Conservation (phyloP, 805 yeast species). For the Candida berthetii region DNA sequence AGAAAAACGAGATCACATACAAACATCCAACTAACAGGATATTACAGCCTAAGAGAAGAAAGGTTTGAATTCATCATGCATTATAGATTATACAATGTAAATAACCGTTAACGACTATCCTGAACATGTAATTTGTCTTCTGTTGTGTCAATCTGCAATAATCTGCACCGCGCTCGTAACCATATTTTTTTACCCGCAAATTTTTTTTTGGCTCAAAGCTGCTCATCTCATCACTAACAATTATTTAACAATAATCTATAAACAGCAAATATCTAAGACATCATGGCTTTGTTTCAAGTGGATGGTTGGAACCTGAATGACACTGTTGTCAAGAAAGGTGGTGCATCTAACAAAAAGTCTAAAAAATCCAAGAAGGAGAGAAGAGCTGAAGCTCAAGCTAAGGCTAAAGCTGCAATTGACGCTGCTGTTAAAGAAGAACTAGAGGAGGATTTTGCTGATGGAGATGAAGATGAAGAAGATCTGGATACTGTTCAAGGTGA, state of each 20-base stretch:
- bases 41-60: too few relatives aligned
- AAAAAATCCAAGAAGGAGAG: slow-evolving; percentile 18
- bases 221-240: too few relatives aligned
- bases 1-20: neutral
- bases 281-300: slow-evolving; percentile 75
- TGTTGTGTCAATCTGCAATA: too few relatives aligned
- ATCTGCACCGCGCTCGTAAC: too few relatives aligned
- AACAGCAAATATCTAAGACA: slow-evolving; percentile 3
- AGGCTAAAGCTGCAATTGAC: slow-evolving; percentile 9
- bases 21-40: neutral
- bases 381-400: slow-evolving; percentile 4
- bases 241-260: neutral
- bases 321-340: slow-evolving; percentile 43
- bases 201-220: too few relatives aligned
- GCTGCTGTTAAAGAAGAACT: slow-evolving; percentile 1
- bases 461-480: slow-evolving; percentile 6
- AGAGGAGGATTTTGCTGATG: slow-evolving; percentile 1
- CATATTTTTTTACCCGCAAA: too few relatives aligned
- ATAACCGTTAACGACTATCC: too few relatives aligned
- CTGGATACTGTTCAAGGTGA: slow-evolving; percentile 3
- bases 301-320: slow-evolving; percentile 75
- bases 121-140: too few relatives aligned
- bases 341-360: slow-evolving; percentile 21
- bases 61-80: too few relatives aligned
- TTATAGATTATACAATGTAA: too few relatives aligned